Conservation (phyloP, 495 filamentous ascomycete genomes). For the Penicillium cosmopolitanum region DNA sequence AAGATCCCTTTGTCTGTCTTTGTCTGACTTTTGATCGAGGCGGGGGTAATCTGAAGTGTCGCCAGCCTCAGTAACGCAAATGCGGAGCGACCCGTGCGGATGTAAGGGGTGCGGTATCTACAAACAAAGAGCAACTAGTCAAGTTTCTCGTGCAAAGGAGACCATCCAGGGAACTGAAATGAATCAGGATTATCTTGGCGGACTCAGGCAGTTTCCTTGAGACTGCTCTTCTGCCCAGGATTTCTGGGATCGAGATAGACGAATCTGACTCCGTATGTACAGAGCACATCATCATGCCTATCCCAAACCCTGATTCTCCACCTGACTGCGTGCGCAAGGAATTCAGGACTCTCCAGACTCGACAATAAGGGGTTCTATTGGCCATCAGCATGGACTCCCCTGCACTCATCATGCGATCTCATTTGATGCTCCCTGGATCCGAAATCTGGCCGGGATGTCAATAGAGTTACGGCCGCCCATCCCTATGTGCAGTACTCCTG, state of each 20-base stretch:
- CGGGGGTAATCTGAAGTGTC: neutral
- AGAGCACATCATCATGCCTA: neutral
- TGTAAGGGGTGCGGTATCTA: conserved; percentile 27
- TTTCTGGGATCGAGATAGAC: neutral
- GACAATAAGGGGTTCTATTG: conserved; percentile 9
- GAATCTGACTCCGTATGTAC: neutral
- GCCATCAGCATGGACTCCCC: conserved; percentile 11
- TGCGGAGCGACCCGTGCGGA: conserved; percentile 12
- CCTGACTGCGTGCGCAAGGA: conserved; percentile 4
- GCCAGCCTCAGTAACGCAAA: neutral
- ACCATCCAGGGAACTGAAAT: neutral
- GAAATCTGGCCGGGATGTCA: conserved; percentile 4
- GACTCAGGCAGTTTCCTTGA: neutral
- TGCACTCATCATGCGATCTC: conserved; percentile 5
- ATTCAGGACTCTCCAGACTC: conserved; percentile 8
- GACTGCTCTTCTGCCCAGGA: neutral
- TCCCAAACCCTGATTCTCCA: conserved; percentile 14
- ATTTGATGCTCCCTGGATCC: conserved; percentile 16
- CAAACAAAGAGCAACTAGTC: neutral
- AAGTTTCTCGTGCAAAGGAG: neutral
- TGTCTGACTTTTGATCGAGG: neutral
- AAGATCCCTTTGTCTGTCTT: neutral
- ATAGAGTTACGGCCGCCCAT: neutral
- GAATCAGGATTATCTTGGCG: neutral
- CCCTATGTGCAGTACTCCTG: neutral